Percentiles rank a stretch among this genome's conserved stretches.
phyloP scores from a whole-genome alignment of 805 yeast genomes.

The Cyberlindnera americana region DNA sequence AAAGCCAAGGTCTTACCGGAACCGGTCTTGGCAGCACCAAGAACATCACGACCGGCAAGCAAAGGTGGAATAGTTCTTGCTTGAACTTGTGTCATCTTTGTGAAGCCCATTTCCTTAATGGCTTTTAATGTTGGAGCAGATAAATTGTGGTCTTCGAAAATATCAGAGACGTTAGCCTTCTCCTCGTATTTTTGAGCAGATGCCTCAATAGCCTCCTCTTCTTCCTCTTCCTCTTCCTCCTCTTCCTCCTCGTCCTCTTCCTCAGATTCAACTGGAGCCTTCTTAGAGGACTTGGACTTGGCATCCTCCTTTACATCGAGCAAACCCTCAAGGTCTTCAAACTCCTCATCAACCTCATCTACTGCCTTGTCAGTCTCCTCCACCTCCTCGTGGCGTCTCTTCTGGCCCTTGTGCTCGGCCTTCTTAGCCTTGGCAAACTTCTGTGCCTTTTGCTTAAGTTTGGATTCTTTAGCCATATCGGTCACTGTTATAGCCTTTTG shows the following conservation, averaged over 20 bases:
- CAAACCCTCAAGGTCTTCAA: slow-evolving; percentile 52
- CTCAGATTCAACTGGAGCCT: slow-evolving; percentile 18
- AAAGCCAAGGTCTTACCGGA: slow-evolving; percentile 98
- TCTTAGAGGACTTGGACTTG: slow-evolving; percentile 16
- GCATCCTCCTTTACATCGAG: slow-evolving; percentile 42
- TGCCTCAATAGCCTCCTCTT: slow-evolving; percentile 6
- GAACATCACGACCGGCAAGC: slow-evolving; percentile 92
- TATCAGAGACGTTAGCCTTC: slow-evolving; percentile 25
- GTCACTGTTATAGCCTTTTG: too few relatives aligned
- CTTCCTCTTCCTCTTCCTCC: slow-evolving; percentile 24
- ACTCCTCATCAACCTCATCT: slow-evolving; percentile 54
- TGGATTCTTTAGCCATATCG: slow-evolving; percentile 19
- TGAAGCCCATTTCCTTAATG: slow-evolving; percentile 84
- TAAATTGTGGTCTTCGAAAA: slow-evolving; percentile 52
- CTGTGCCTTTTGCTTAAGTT: slow-evolving; percentile 6
- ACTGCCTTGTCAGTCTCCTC: slow-evolving; percentile 42
- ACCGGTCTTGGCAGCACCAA: slow-evolving; percentile 99
- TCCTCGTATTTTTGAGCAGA: slow-evolving; percentile 13
- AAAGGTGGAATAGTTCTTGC: slow-evolving; percentile 95
- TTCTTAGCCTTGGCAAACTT: slow-evolving; percentile 13
- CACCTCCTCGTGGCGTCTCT: slow-evolving; percentile 29
- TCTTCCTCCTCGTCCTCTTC: slow-evolving; percentile 14
- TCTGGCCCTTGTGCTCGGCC: slow-evolving; percentile 23
- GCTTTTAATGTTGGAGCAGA: slow-evolving; percentile 83
- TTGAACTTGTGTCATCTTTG: slow-evolving; percentile 90